phyloP scores from a whole-genome alignment of 257 asterid species.

The Solanum appendiculatum region DNA sequence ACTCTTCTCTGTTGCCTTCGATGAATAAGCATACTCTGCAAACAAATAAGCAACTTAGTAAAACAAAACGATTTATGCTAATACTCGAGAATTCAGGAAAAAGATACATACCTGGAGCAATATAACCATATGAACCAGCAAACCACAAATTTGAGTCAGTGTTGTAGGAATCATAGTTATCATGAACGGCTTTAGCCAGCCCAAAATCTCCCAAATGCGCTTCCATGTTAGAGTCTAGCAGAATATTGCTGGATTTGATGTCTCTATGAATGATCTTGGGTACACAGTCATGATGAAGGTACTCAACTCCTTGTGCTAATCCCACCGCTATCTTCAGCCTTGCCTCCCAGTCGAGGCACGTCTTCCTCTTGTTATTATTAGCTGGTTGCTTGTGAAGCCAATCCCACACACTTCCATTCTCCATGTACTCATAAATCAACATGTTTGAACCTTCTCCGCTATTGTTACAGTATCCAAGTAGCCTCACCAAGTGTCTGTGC shows the following conservation, averaged over 20 bases:
- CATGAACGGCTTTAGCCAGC: slow-evolving; percentile 58
- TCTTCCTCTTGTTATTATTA: slow-evolving; percentile 32
- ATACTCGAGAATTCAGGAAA: background rate
- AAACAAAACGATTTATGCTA: background rate
- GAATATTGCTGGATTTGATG: slow-evolving; percentile 69
- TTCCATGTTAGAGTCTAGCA: slow-evolving; percentile 74
- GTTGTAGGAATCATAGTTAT: slow-evolving; percentile 41
- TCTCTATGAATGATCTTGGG: slow-evolving; percentile 92
- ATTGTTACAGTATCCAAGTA: slow-evolving; percentile 72
- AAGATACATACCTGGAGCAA: slow-evolving; percentile 75
- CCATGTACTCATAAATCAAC: slow-evolving; percentile 89
- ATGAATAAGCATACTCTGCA: slow-evolving; percentile 81
- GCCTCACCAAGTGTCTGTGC: slow-evolving; percentile 77
- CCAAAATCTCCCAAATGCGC: slow-evolving; percentile 97
- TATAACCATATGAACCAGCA: slow-evolving; percentile 90
- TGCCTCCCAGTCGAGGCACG: slow-evolving; percentile 53
- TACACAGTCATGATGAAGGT: slow-evolving; percentile 88
- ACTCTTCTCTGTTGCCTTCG: slow-evolving; percentile 77
- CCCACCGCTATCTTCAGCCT: slow-evolving; percentile 84
- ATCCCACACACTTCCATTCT: slow-evolving; percentile 88
- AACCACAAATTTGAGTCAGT: slow-evolving; percentile 74
- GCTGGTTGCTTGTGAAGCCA: slow-evolving; percentile 62
- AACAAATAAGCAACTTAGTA: background rate
- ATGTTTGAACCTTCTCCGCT: slow-evolving; percentile 51
- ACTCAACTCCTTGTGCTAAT: slow-evolving; percentile 80